These are phyloP conservation scores for Xylaria nigripes DNA, from an alignment of 495 filamentous ascomycete genomes.

Conservation along the genomic window DNA sequence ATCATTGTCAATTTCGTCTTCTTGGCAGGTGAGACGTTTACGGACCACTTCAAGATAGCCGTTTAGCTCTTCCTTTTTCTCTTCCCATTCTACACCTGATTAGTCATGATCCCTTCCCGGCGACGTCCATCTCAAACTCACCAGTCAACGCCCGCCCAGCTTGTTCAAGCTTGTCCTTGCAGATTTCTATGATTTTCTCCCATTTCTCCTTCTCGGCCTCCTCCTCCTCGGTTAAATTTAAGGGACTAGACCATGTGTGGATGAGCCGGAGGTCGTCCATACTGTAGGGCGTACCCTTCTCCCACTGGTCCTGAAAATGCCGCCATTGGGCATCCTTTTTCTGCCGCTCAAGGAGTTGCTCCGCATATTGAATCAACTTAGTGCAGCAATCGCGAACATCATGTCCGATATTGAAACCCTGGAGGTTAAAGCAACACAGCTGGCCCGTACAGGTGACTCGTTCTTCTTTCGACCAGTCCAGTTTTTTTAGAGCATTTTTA, in stretches of 20 bases:
- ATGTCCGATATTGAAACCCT: slow-evolving; percentile 14
- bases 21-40: slow-evolving; percentile 28
- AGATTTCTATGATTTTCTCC: slow-evolving; percentile 12
- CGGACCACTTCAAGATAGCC: slow-evolving; percentile 16
- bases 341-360: slow-evolving; percentile 18
- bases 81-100: slow-evolving; percentile 15
- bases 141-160: slow-evolving; percentile 7
- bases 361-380: slow-evolving; percentile 15
- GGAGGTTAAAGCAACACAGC: slow-evolving; percentile 14
- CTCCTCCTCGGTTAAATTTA: slow-evolving; percentile 17
- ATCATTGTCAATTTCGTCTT: slow-evolving; percentile 21
- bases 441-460: slow-evolving; percentile 14
- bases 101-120: neutral
- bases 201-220: slow-evolving; percentile 13
- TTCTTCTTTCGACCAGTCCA: neutral
- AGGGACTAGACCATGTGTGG: slow-evolving; percentile 20
- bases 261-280: slow-evolving; percentile 21
- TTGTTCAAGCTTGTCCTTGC: slow-evolving; percentile 12
- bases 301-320: slow-evolving; percentile 12
- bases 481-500: slow-evolving; percentile 9
- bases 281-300: slow-evolving; percentile 7
- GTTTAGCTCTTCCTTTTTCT: slow-evolving; percentile 12
- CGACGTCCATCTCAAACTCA: slow-evolving; percentile 3
- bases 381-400: slow-evolving; percentile 15
- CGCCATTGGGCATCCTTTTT: slow-evolving; percentile 22